phyloP scores from a whole-genome alignment of 1,284 basidiomycete genomes.

The Puccinia polysora region DNA sequence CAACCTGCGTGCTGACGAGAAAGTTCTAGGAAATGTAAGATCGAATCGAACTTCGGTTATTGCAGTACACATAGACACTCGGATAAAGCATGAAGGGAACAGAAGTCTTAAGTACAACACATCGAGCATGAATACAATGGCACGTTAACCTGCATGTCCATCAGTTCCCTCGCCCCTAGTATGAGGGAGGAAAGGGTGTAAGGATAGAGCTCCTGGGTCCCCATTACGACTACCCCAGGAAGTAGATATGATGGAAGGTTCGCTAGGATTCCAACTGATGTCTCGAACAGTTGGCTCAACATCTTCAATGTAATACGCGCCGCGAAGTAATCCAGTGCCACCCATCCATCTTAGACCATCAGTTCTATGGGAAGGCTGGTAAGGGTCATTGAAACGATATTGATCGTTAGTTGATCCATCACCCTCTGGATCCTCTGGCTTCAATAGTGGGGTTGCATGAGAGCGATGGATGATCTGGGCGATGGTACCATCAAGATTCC shows the following conservation, averaged over 20 bases:
- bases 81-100: too few relatives aligned
- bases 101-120: too few relatives aligned
- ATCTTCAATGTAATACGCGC: conserved; percentile 31
- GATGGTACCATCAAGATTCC: conserved; percentile 82
- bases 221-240: conserved; percentile 65
- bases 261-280: conserved; percentile 82
- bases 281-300: conserved; percentile 64
- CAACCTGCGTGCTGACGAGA: too few relatives aligned
- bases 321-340: conserved; percentile 25
- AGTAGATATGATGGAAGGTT: conserved; percentile 84
- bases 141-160: too few relatives aligned
- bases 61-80: too few relatives aligned
- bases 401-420: conserved; percentile 51
- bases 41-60: too few relatives aligned
- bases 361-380: conserved; percentile 32
- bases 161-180: too few relatives aligned
- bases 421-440: conserved; percentile 51
- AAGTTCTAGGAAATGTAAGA: too few relatives aligned
- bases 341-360: conserved; percentile 41
- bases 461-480: conserved; percentile 79
- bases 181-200: conserved; percentile 44
- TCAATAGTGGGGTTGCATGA: conserved; percentile 65
- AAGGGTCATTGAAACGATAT: conserved; percentile 48
- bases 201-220: conserved; percentile 46
- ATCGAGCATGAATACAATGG: too few relatives aligned